These are phyloP conservation scores for Globisporangium barbulae DNA, from an alignment of 352 stramenopile species.

Conservation along the genomic window DNA sequence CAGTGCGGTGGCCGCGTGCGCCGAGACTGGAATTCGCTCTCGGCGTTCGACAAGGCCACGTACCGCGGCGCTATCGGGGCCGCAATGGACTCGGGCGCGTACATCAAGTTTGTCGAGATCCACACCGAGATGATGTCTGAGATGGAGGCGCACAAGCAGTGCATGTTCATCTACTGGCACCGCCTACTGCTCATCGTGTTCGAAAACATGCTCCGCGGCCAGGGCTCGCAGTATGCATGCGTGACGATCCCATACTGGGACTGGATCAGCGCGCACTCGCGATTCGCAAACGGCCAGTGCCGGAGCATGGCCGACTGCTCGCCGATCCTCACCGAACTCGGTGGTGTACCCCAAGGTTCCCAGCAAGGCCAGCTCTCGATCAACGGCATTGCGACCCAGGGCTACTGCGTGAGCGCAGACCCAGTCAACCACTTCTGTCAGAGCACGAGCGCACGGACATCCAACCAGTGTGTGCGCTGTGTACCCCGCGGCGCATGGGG, in stretches of 20 bases:
- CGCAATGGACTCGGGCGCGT: slow-evolving; percentile 24
- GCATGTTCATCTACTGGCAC: slow-evolving; percentile 53
- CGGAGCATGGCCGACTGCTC: slow-evolving; percentile 1
- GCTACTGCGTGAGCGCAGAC: slow-evolving; percentile 27
- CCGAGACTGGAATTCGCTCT: slow-evolving; percentile 30
- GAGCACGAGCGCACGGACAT: slow-evolving; percentile 17
- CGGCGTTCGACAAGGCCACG: slow-evolving; percentile 25
- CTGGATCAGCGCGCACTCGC: slow-evolving; percentile 10
- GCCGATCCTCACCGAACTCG: no score
- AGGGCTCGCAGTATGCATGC: slow-evolving; percentile 23
- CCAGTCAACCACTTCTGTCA: slow-evolving; percentile 52
- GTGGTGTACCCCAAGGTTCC: no score
- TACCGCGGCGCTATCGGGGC: slow-evolving; percentile 24
- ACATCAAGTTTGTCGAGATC: slow-evolving; percentile 16
- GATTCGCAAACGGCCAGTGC: slow-evolving; percentile 4
- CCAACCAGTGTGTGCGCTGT: no score
- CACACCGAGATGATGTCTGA: slow-evolving; percentile 7
- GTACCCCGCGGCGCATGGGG: no score
- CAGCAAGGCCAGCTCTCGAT: no score
- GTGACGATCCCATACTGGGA: slow-evolving; percentile 55
- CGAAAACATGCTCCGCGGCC: slow-evolving; percentile 52
- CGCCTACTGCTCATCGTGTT: slow-evolving; percentile 44
- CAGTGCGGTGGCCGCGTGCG: slow-evolving; percentile 27
- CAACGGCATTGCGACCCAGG: slow-evolving; percentile 19
- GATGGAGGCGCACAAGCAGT: slow-evolving; percentile 34